Evolutionary conservation across 371 early-diverging fungal species (phyloP), one percentile per base, ranked within the genome.

Genomic region (Saksenaea vasiformis): DNA sequence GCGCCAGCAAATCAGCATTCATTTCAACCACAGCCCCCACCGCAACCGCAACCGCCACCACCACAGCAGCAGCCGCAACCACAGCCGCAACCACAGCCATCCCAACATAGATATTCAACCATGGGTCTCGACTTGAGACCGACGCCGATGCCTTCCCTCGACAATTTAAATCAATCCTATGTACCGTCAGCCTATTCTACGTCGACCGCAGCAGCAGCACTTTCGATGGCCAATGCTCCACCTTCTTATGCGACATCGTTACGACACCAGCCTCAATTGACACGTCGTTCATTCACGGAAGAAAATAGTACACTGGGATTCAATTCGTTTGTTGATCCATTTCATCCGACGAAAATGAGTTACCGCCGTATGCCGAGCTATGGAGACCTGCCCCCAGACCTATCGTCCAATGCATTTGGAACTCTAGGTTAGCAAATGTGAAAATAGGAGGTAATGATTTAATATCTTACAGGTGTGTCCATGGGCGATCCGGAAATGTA

Each of bases 11-110:
- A 58, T 34, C 65, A 59, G n/a, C 57, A 47, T 36, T 15, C 17
- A 43, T 44, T 47, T 22, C 63, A 47, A 19, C 63, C 28, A 11
- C 47, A 28, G 38, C 26, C 59, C 7, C 44, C 56, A 43, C 22
- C 36, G 31, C 59, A 31, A 47, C n/a, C 76, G 2, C 67, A 70
- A 17, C 58, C 54, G 10, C 26, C 58, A 5, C 28, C 28, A n/a
- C 15, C 39, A 17, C 51, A 31, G 5, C 39, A 51, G n/a, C n/a
- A n/a, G n/a, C n/a, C n/a, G n/a, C n/a, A n/a, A n/a, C 58, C 53
- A 26, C 57, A 47, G 19, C 38, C 7, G 57, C n/a, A 10, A n/a
- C 63, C 44, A 31, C 65, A 22, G 3, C 55, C 53, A 37, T 28
- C 59, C 13, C 44, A 41, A 43, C 14, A 34, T 19, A 39, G 31